Percentiles rank a stretch among this genome's conserved stretches.
Evolutionary conservation across 2,329 filamentous ascomycete species (phyloP).

Genomic region (Colletotrichum sp.): DNA sequence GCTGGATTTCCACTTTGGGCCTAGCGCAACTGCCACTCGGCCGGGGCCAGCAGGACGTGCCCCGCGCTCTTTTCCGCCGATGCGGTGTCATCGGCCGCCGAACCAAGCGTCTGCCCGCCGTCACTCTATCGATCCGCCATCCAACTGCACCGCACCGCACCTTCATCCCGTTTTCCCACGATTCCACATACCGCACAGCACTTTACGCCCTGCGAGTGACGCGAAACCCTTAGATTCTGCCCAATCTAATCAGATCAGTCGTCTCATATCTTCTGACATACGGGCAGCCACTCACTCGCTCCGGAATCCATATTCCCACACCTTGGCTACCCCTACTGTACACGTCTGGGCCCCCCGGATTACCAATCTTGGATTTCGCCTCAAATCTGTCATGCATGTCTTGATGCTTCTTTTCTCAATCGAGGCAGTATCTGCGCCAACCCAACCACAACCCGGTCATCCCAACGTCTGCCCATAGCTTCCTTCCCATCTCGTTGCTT

Average conservation of each 20-base stretch:
- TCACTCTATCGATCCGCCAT: background rate
- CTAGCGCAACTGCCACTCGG: slow-evolving; percentile 24
- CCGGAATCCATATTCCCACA: background rate
- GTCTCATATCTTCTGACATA: background rate
- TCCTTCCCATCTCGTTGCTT: background rate
- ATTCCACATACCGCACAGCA: background rate
- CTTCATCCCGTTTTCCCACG: background rate
- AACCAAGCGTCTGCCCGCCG: background rate
- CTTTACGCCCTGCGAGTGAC: background rate
- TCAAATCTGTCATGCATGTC: slow-evolving; percentile 12
- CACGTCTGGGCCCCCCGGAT: background rate
- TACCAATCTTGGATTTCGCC: background rate
- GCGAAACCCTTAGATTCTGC: background rate
- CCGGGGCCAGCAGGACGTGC: background rate
- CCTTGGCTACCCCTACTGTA: background rate
- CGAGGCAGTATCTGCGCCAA: slow-evolving; percentile 10
- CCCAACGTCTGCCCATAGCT: background rate
- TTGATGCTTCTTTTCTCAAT: slow-evolving; percentile 16
- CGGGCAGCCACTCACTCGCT: background rate
- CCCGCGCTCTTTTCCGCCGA: background rate
- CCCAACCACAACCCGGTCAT: background rate
- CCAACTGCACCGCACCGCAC: background rate
- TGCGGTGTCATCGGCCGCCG: slow-evolving; percentile 1
- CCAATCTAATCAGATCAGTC: background rate
- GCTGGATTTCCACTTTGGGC: slow-evolving; percentile 33